Conservation (phyloP, 2,329 filamentous ascomycete species). For the Cladosporium sp. region DNA sequence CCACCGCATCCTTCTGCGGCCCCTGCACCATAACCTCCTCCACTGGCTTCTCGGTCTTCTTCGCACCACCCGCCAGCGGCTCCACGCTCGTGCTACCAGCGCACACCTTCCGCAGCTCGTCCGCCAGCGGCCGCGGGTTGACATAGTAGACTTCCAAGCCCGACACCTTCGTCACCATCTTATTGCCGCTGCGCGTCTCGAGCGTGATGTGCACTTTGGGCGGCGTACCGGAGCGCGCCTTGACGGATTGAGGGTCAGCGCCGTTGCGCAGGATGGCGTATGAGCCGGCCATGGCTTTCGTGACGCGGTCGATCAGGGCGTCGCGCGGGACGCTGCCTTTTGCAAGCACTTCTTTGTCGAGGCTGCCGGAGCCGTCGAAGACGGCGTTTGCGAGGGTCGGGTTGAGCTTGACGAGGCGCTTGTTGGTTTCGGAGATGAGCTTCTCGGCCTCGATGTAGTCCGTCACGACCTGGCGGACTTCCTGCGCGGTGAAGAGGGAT, state of each 20-base stretch:
- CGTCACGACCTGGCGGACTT: constrained; percentile 52
- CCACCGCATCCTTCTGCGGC: constrained; percentile 55
- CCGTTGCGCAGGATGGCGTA: constrained; percentile 51
- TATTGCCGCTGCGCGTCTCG: constrained; percentile 60
- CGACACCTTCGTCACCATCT: constrained; percentile 57
- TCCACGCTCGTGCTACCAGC: constrained; percentile 62
- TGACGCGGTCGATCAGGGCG: constrained; percentile 53
- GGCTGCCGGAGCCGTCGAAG: constrained; percentile 46
- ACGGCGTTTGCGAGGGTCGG: constrained; percentile 58
- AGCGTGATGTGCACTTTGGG: constrained; percentile 56
- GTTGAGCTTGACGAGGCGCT: constrained; percentile 55
- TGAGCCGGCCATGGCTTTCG: constrained; percentile 50
- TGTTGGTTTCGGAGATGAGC: constrained; percentile 52
- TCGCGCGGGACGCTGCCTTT: constrained; percentile 55
- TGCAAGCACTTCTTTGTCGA: constrained; percentile 52
- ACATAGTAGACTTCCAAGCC: constrained; percentile 58
- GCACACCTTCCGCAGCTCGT: constrained; percentile 61
- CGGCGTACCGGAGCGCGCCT: constrained; percentile 54
- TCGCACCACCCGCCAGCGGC: constrained; percentile 52
- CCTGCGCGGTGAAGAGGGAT: constrained; percentile 51
- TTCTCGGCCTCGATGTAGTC: constrained; percentile 54
- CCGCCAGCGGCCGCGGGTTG: constrained; percentile 53
- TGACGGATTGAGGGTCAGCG: constrained; percentile 39
- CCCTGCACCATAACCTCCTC: constrained; percentile 65
- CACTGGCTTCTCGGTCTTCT: constrained; percentile 55